These are phyloP conservation scores for Chenopodium quinoa DNA, from an alignment of 148 eudicot species.

Conservation along the genomic window DNA sequence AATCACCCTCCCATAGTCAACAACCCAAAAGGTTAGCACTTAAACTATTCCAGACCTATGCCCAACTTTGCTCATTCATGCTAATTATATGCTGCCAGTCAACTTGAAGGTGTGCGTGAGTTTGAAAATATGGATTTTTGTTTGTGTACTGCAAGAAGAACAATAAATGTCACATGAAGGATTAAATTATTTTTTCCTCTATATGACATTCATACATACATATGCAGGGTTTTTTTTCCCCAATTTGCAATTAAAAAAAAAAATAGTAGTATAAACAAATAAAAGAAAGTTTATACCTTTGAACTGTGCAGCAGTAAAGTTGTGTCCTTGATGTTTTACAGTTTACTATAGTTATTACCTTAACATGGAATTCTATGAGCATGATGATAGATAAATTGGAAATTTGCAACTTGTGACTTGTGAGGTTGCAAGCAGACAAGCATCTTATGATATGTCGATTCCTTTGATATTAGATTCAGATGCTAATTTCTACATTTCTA, in stretches of 20 bases:
- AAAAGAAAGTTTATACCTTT: neutral
- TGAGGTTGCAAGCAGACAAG: no score
- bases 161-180: neutral
- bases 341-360: neutral
- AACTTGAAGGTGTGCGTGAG: neutral
- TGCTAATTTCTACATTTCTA: neutral
- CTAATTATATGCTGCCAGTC: no score
- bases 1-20: no score
- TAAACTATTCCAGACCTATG: no score
- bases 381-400: neutral
- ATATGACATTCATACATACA: neutral
- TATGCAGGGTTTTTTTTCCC: neutral
- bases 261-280: neutral
- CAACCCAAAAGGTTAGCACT: no score
- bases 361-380: neutral
- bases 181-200: neutral
- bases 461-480: neutral
- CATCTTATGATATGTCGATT: conserved; percentile 9
- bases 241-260: no score
- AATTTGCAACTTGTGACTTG: neutral
- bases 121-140: no score
- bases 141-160: neutral
- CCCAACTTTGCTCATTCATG: no score
- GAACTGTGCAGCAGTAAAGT: neutral
- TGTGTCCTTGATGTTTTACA: neutral